These are phyloP conservation scores for Ilyonectria robusta DNA, from an alignment of 2,329 filamentous ascomycete genomes.

Conservation along the genomic window DNA sequence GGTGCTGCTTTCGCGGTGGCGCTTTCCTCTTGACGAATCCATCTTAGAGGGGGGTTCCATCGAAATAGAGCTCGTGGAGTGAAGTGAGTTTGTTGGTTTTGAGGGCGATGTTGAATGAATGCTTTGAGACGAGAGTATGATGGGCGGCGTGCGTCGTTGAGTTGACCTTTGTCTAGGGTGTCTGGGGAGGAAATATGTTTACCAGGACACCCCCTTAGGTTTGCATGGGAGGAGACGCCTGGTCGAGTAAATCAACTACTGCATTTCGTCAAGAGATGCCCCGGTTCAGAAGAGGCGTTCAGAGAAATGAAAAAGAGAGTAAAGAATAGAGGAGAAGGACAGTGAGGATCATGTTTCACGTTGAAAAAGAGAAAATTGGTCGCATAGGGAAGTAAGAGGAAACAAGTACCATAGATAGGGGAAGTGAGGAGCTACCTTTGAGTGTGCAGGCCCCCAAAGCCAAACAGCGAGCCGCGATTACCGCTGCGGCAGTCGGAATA, in stretches of 20 bases:
- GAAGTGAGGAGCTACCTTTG: not conserved
- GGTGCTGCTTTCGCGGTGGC: slow-evolving; percentile 39
- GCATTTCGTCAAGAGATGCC: not conserved
- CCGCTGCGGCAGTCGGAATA: not conserved
- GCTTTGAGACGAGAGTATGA: not conserved
- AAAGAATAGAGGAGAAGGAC: not conserved
- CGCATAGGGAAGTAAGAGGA: not conserved
- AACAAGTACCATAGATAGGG: not conserved
- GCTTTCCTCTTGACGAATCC: slow-evolving; percentile 40
- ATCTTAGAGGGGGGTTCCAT: not conserved
- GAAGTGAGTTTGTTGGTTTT: not conserved
- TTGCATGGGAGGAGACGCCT: not conserved
- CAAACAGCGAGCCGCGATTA: not conserved
- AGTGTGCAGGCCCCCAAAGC: slow-evolving; percentile 1
- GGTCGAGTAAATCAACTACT: not conserved
- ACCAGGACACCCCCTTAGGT: not conserved
- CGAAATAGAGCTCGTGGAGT: not conserved
- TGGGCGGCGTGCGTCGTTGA: not conserved
- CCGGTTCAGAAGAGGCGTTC: not conserved
- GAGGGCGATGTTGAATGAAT: no score
- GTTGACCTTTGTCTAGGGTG: not conserved
- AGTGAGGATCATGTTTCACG: not conserved
- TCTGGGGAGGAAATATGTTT: not conserved
- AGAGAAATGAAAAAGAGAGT: not conserved
- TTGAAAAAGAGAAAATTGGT: not conserved